A percentile compares a stretch with the other conserved stretches of the same genome.
Evolutionary conservation across 2,329 filamentous ascomycete species (phyloP).

Genomic region (Phaeosphaeria sp.): DNA sequence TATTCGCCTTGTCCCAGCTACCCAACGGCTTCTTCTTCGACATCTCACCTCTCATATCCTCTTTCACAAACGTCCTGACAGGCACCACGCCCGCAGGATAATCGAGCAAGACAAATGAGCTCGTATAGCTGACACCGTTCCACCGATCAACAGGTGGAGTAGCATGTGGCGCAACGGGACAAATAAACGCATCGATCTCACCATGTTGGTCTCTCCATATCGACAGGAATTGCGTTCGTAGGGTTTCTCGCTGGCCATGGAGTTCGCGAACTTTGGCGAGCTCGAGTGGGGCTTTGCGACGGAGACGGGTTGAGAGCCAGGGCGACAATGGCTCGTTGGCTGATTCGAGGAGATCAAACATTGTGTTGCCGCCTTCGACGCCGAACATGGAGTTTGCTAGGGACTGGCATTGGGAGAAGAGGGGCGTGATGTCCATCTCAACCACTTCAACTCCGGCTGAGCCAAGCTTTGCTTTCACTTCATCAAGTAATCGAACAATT

Average conservation of each 20-base stretch:
- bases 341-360: conserved; percentile 64
- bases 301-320: conserved; percentile 63
- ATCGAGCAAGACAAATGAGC: conserved; percentile 67
- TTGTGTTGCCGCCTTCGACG: conserved; percentile 62
- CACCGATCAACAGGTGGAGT: conserved; percentile 68
- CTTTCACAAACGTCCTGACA: conserved; percentile 56
- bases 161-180: conserved; percentile 69
- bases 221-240: conserved; percentile 63
- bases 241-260: conserved; percentile 58
- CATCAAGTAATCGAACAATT: conserved; percentile 54
- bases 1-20: conserved; percentile 67
- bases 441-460: conserved; percentile 61
- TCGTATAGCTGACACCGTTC: conserved; percentile 69
- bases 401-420: conserved; percentile 63
- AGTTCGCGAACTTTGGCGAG: conserved; percentile 59
- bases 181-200: conserved; percentile 67
- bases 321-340: conserved; percentile 65
- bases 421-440: conserved; percentile 61
- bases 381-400: conserved; percentile 66
- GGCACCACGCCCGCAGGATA: conserved; percentile 66
- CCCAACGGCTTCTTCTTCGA: conserved; percentile 50
- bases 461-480: conserved; percentile 47
- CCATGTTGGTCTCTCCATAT: conserved; percentile 61
- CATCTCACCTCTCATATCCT: conserved; percentile 60
- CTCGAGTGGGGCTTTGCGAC: conserved; percentile 55